Percentiles rank a stretch among this genome's conserved stretches.
phyloP scores from a whole-genome alignment of 2,329 filamentous ascomycete species.

The Verticillium zaregamsianum region DNA sequence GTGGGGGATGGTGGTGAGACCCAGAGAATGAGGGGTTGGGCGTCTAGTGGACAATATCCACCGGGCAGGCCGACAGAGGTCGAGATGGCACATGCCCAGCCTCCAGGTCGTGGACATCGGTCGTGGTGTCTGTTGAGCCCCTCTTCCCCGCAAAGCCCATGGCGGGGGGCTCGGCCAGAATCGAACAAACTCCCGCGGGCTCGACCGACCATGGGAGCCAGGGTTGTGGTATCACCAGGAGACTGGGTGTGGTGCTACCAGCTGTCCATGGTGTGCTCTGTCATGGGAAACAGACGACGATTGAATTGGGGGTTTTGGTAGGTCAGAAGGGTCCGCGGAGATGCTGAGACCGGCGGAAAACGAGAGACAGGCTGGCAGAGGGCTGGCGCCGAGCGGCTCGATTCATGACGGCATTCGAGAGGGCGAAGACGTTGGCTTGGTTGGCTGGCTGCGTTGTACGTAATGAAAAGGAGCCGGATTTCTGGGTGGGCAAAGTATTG shows the following conservation, averaged over 20 bases:
- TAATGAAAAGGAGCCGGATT: neutral
- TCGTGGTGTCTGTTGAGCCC: neutral
- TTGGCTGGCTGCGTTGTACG: neutral
- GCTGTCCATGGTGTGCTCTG: neutral
- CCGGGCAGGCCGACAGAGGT: neutral
- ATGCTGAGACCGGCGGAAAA: neutral
- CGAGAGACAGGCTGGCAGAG: neutral
- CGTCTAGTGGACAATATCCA: neutral
- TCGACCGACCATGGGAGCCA: neutral
- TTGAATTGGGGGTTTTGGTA: neutral
- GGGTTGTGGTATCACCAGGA: neutral
- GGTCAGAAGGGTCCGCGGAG: constrained; percentile 1
- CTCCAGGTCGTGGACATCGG: neutral
- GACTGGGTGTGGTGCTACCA: neutral
- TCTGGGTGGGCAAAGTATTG: neutral
- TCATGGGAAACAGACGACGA: neutral
- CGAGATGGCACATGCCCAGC: neutral
- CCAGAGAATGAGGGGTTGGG: neutral
- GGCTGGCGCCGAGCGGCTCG: neutral
- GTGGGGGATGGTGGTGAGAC: neutral
- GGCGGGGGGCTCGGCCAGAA: neutral
- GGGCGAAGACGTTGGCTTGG: neutral
- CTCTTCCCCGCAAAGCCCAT: neutral
- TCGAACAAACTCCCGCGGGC: neutral
- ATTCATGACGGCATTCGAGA: constrained; percentile 1